A percentile compares a stretch with the other conserved stretches of the same genome.
phyloP scores from a whole-genome alignment of 2,329 filamentous ascomycete genomes.

The Calonectria pteridis region DNA sequence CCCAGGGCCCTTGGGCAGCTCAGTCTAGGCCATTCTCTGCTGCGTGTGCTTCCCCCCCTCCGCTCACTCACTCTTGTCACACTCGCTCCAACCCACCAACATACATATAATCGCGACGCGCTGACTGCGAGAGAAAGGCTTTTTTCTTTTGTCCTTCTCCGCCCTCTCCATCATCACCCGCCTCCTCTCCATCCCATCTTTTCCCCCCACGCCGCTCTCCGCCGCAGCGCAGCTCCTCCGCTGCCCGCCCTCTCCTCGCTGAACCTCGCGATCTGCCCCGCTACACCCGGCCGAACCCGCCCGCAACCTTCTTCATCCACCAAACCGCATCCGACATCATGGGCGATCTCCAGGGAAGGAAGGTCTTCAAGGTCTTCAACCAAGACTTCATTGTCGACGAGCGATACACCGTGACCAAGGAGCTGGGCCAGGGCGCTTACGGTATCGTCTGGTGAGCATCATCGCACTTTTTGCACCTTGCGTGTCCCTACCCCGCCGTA shows the following conservation, averaged over 20 bases:
- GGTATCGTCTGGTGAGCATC: conserved; percentile 91
- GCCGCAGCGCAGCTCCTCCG: neutral
- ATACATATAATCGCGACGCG: conserved; percentile 45
- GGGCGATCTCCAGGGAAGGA: conserved; percentile 69
- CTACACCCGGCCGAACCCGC: conserved; percentile 26
- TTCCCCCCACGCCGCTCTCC: neutral
- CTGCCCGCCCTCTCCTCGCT: conserved; percentile 12
- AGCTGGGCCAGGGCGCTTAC: conserved; percentile 97
- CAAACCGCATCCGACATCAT: conserved; percentile 43
- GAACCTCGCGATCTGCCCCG: conserved; percentile 32
- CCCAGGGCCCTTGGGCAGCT: conserved; percentile 28
- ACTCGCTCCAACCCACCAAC: conserved; percentile 35
- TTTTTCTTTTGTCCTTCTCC: conserved; percentile 28
- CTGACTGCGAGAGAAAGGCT: conserved; percentile 25
- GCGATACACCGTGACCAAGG: conserved; percentile 98
- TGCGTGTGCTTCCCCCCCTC: conserved; percentile 23
- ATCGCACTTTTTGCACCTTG: conserved; percentile 22
- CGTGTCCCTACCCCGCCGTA: conserved; percentile 44
- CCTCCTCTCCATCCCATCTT: conserved; percentile 10
- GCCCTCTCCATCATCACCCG: conserved; percentile 19
- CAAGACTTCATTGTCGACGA: conserved; percentile 99
- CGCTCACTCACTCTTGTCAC: conserved; percentile 32
- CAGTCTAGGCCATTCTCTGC: conserved; percentile 21
- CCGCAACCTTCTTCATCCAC: conserved; percentile 18
- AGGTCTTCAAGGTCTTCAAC: conserved; percentile 99